Conservation (phyloP, 495 filamentous ascomycete species). For the Neurospora sublineolata region DNA sequence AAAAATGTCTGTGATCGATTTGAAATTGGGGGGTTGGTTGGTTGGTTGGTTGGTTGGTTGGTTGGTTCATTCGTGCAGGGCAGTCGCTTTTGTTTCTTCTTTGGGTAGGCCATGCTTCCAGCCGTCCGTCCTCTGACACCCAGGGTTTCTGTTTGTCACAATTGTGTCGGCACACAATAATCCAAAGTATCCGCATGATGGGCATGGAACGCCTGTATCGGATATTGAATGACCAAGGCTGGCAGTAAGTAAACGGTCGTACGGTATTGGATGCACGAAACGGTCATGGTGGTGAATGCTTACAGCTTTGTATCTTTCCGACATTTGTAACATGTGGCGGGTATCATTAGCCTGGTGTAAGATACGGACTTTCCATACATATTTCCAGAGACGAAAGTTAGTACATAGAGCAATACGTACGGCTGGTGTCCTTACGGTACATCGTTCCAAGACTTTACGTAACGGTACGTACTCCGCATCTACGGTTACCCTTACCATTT, state of each 20-base stretch:
- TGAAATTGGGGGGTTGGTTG: not conserved
- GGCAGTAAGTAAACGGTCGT: not conserved
- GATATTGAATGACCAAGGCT: not conserved
- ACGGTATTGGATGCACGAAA: not conserved
- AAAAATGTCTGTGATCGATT: not conserved
- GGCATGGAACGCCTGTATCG: not conserved
- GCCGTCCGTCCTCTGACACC: not conserved
- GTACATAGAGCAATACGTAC: not conserved
- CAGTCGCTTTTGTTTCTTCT: not conserved
- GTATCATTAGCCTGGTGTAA: not conserved
- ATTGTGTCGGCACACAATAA: not conserved
- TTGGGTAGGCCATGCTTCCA: not conserved
- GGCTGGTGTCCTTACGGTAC: not conserved
- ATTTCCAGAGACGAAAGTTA: not conserved
- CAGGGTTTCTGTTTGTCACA: not conserved
- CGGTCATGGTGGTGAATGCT: not conserved
- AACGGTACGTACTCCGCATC: not conserved
- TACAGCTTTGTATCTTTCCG: too few relatives aligned
- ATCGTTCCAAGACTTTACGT: not conserved
- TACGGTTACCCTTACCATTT: not conserved
- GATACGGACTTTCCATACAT: not conserved
- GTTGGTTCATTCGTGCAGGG: not conserved
- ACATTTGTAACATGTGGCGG: too few relatives aligned
- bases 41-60: not conserved
- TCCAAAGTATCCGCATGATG: not conserved